phyloP scores from a whole-genome alignment of 306 rosid species.

The Vigna mungo region DNA sequence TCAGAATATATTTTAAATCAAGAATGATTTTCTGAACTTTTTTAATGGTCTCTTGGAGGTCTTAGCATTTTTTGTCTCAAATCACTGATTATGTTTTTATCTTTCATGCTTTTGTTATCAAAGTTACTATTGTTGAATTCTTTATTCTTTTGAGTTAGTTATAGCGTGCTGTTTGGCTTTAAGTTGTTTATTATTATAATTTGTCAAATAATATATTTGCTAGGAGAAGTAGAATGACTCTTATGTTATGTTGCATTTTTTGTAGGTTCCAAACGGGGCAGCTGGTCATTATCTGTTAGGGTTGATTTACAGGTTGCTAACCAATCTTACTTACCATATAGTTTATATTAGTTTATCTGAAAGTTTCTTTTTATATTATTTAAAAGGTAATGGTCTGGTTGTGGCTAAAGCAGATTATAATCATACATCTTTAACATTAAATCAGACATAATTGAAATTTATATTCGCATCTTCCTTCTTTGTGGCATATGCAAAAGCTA shows the following conservation, averaged over 20 bases:
- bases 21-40: background rate
- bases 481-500: conserved; percentile 13
- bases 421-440: conserved; percentile 21
- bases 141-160: conserved; percentile 22
- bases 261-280: conserved; percentile 97
- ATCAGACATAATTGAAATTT: conserved; percentile 7
- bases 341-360: conserved; percentile 19
- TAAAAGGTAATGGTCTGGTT: conserved; percentile 31
- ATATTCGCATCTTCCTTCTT: background rate
- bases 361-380: conserved; percentile 21
- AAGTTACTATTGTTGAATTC: conserved; percentile 25
- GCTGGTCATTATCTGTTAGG: conserved; percentile 98
- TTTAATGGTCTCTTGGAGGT: background rate
- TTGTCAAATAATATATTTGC: conserved; percentile 18
- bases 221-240: conserved; percentile 40
- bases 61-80: conserved; percentile 14
- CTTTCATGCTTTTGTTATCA: conserved; percentile 9
- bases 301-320: conserved; percentile 85
- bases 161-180: conserved; percentile 19
- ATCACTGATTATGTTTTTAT: background rate
- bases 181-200: conserved; percentile 3
- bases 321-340: conserved; percentile 37
- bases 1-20: background rate
- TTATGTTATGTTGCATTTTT: conserved; percentile 39
- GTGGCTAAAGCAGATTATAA: conserved; percentile 20